phyloP scores from a whole-genome alignment of 2,329 filamentous ascomycete genomes.

The Aureobasidium pullulans region DNA sequence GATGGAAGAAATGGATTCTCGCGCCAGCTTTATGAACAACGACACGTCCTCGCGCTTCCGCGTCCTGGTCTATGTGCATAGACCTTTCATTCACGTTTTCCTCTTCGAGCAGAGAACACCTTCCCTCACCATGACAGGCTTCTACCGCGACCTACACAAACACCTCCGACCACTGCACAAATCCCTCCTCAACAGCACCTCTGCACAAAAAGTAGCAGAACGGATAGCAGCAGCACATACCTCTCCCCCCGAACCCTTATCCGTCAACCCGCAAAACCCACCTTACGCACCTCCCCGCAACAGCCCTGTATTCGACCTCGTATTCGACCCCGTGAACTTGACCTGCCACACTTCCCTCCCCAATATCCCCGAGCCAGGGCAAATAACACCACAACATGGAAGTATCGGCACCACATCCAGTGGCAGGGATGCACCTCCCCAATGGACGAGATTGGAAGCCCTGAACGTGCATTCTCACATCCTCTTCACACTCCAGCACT shows the following conservation, averaged over 20 bases:
- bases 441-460: constrained; percentile 51
- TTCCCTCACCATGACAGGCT: constrained; percentile 38
- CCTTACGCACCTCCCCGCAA: constrained; percentile 25
- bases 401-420: constrained; percentile 16
- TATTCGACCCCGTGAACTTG: constrained; percentile 52
- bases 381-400: constrained; percentile 32
- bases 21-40: not conserved
- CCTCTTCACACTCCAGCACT: constrained; percentile 48
- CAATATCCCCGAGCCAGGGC: constrained; percentile 52
- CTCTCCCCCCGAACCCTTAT: constrained; percentile 28
- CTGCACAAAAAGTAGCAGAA: constrained; percentile 32
- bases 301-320: constrained; percentile 50
- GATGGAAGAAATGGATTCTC: not conserved
- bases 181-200: constrained; percentile 37
- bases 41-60: constrained; percentile 39
- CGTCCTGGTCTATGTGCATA: constrained; percentile 64
- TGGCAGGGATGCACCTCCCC: constrained; percentile 18
- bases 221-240: constrained; percentile 31
- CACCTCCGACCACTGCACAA: constrained; percentile 44
- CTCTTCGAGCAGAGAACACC: constrained; percentile 59
- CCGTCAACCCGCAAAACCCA: constrained; percentile 18
- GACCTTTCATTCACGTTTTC: constrained; percentile 71
- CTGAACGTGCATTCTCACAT: constrained; percentile 56
- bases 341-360: constrained; percentile 56
- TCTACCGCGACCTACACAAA: constrained; percentile 45